Percentiles rank a stretch among this genome's conserved stretches.
These are phyloP conservation scores for Chytriomyces hyalinus DNA, from an alignment of 192 early-diverging fungal genomes.

Conservation along the genomic window DNA sequence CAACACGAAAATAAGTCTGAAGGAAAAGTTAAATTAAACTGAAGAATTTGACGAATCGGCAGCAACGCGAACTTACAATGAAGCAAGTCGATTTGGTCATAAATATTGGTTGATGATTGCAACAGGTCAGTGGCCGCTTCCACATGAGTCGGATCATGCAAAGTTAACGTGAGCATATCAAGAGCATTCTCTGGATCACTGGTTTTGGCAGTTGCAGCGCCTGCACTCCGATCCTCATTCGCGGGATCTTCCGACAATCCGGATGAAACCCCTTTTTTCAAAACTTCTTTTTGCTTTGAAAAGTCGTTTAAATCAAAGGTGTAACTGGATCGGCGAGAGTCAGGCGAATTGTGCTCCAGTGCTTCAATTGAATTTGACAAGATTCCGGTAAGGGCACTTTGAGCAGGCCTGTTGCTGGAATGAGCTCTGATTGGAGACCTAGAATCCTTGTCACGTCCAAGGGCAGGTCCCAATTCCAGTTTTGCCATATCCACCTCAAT, in stretches of 20 bases:
- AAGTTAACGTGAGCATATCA: conserved; percentile 62
- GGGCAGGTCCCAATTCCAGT: conserved; percentile 35
- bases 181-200: background rate
- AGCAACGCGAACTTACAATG: conserved; percentile 53
- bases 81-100: conserved; percentile 81
- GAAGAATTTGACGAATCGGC: background rate
- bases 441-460: background rate
- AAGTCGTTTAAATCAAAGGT: conserved; percentile 33
- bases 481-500: conserved; percentile 32
- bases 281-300: conserved; percentile 1
- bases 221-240: background rate
- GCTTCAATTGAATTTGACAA: conserved; percentile 6
- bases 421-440: conserved; percentile 25
- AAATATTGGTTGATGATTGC: conserved; percentile 68
- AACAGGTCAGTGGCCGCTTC: conserved; percentile 66
- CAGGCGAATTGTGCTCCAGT: background rate
- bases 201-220: background rate
- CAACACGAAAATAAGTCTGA: conserved; percentile 69
- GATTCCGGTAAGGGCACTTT: conserved; percentile 12
- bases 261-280: background rate
- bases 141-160: conserved; percentile 68
- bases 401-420: conserved; percentile 16
- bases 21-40: background rate
- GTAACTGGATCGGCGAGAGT: conserved; percentile 18
- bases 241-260: background rate